Evolutionary conservation across 495 filamentous ascomycete genomes (phyloP).

Genomic region (Aspergillus sclerotiicarbonarius): DNA sequence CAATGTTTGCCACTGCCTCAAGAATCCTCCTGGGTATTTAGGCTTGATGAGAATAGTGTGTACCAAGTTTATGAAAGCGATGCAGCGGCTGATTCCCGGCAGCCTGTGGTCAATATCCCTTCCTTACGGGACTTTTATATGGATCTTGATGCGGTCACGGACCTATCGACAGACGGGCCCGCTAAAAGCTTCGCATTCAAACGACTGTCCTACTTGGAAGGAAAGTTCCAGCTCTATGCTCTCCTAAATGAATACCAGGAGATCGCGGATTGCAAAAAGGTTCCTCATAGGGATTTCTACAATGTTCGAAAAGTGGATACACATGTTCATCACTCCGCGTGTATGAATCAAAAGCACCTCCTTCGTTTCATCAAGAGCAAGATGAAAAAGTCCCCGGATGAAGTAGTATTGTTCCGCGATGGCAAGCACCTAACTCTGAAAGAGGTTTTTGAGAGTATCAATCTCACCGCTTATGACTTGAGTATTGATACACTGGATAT

Average conservation of each 20-base stretch:
- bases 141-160: constrained; percentile 83
- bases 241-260: constrained; percentile 96
- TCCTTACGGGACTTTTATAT: constrained; percentile 92
- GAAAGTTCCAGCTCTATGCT: constrained; percentile 91
- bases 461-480: constrained; percentile 92
- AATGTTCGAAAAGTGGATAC: constrained; percentile 99
- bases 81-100: constrained; percentile 54
- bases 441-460: constrained; percentile 97
- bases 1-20: constrained; percentile 71
- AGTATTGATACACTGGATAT: constrained; percentile 99
- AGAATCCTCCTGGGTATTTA: constrained; percentile 64
- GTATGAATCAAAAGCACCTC: constrained; percentile 99
- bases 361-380: constrained; percentile 98
- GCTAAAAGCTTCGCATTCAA: constrained; percentile 96
- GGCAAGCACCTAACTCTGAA: constrained; percentile 86
- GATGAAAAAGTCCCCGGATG: constrained; percentile 95
- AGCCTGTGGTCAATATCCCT: constrained; percentile 76
- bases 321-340: constrained; percentile 97
- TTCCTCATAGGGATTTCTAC: constrained; percentile 97
- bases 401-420: constrained; percentile 90
- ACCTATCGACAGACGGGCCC: constrained; percentile 87
- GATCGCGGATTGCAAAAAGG: constrained; percentile 94
- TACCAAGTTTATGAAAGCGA: constrained; percentile 81
- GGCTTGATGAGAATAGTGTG: constrained; percentile 77
- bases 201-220: constrained; percentile 89